Percentiles rank a stretch among this genome's conserved stretches.
These are phyloP conservation scores for Crithidia fasciculata DNA, from an alignment of 208 protist species.

Conservation along the genomic window DNA sequence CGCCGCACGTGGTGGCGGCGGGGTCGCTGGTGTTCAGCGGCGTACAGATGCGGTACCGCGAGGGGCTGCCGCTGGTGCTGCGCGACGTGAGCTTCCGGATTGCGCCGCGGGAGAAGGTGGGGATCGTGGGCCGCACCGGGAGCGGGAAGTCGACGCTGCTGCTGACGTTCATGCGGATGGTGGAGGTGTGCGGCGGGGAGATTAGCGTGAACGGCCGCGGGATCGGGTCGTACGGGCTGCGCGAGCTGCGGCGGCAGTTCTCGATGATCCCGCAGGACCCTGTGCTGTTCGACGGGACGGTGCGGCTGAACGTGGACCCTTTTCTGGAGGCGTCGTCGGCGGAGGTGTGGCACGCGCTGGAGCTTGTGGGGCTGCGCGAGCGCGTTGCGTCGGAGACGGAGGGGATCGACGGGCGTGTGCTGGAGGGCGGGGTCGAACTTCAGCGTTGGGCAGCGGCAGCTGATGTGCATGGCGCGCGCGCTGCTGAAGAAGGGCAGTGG, in stretches of 20 bases:
- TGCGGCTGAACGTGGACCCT: slow-evolving; percentile 80
- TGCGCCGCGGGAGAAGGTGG: slow-evolving; percentile 66
- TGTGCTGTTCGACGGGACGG: slow-evolving; percentile 75
- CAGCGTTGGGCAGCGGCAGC: slow-evolving; percentile 77
- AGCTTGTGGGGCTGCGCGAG: slow-evolving; percentile 48
- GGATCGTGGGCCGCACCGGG: slow-evolving; percentile 85
- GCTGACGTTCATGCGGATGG: slow-evolving; percentile 69
- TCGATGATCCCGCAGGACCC: slow-evolving; percentile 88
- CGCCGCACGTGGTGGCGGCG: too few species aligned
- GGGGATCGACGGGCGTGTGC: slow-evolving; percentile 40
- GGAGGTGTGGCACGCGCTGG: slow-evolving; percentile 47
- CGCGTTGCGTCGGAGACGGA: slow-evolving; percentile 32
- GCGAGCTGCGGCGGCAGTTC: slow-evolving; percentile 60
- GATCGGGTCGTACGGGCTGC: slow-evolving; percentile 40
- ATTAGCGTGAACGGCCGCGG: slow-evolving; percentile 46
- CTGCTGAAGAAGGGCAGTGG: slow-evolving; percentile 51
- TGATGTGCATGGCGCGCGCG: slow-evolving; percentile 73
- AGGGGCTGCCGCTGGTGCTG: too few species aligned
- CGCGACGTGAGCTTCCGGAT: slow-evolving; percentile 23
- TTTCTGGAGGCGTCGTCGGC: slow-evolving; percentile 32
- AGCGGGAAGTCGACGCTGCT: slow-evolving; percentile 88
- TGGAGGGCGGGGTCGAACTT: slow-evolving; percentile 70
- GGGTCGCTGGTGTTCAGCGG: too few species aligned
- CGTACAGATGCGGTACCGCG: too few species aligned
- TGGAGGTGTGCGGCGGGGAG: slow-evolving; percentile 58